Evolutionary conservation across 352 stramenopile species (phyloP).

Genomic region (Globisporangium cystogenes): DNA sequence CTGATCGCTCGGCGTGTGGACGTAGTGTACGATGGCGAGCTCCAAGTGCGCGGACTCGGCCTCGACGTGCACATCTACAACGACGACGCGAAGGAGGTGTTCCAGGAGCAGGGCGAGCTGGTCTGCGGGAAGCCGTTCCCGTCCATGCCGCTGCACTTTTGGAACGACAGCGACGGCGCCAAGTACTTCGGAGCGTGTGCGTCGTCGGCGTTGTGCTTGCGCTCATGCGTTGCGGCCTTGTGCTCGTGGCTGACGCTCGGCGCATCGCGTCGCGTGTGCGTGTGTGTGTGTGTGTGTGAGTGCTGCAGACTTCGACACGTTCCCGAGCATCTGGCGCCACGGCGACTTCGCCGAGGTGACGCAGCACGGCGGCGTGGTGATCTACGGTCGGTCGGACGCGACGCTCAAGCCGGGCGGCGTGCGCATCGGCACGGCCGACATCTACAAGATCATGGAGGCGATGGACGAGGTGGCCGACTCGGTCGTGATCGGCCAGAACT

Average conservation of each 20-base stretch:
- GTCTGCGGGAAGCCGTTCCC: slow-evolving; percentile 78
- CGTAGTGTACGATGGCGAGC: slow-evolving; percentile 63
- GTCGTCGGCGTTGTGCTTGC: slow-evolving; percentile 11
- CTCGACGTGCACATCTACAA: slow-evolving; percentile 75
- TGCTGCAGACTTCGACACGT: slow-evolving; percentile 66
- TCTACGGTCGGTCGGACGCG: slow-evolving; percentile 74
- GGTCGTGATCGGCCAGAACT: slow-evolving; percentile 65
- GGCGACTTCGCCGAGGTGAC: slow-evolving; percentile 79
- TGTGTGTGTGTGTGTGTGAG: too few species aligned
- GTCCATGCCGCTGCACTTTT: slow-evolving; percentile 81
- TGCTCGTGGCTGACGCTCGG: neutral
- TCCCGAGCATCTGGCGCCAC: slow-evolving; percentile 71
- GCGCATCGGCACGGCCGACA: slow-evolving; percentile 71
- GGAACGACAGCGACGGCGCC: slow-evolving; percentile 61
- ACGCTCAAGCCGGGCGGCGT: slow-evolving; percentile 76
- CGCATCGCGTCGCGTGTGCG: neutral
- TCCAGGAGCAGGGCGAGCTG: slow-evolving; percentile 50
- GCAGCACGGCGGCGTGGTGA: slow-evolving; percentile 52
- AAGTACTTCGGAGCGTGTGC: slow-evolving; percentile 76
- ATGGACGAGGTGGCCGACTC: slow-evolving; percentile 59
- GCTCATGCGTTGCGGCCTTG: neutral
- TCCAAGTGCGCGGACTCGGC: slow-evolving; percentile 75
- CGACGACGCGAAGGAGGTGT: slow-evolving; percentile 46
- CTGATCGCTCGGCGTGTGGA: neutral
- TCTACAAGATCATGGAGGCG: slow-evolving; percentile 75